Evolutionary conservation across 2,329 filamentous ascomycete species (phyloP), one percentile per base, ranked within the genome.

Genomic region (Fusarium sp.): DNA sequence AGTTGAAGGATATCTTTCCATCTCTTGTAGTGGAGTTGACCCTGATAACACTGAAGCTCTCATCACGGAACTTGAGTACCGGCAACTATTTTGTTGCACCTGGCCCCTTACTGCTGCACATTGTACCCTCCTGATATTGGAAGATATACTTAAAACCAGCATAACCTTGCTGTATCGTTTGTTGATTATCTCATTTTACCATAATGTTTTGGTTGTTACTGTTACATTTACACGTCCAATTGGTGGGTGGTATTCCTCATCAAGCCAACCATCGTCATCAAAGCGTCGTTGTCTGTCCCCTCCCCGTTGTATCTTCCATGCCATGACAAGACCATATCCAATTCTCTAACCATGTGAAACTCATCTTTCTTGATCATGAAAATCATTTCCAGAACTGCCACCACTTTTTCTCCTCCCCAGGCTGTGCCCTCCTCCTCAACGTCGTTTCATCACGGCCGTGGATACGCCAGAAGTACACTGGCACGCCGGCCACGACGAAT

Each of bases 391-490:
- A 92, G 78, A 92, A 91, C 80, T 88, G 87, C 89, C 90, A 92
- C 82, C 88, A 87, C 43, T 83, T 81, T 67, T 79, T 80, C 62
- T 79, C 81, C 10, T 76, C 78, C 15, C 74, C 78, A 14, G 76
- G 80, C 15, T 79, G 82, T 3, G 63, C 70, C 43, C 73, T 71
- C 40, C 82, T 85, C 68, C 85, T 84, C 77, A 86, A 86, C 11
- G 82, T 80, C 30, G 86, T 81, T 75, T 85, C 82, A 77, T 93
- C 90, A 56, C 91, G 87, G 25, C 92, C 88, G 60, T 91, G 90
- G 56, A 98, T 92, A 75, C 95, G 90, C 91, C 93, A 97, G 81
- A 94, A 97, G 84, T 96, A 99, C 32, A 98, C 90, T 0, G 95
- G 94, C 40, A 98, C 86, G 1, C 97, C 97, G 0, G 91, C 92